Percentiles rank a stretch among this genome's conserved stretches.
These are phyloP conservation scores for Paramecium tetraurelia DNA, from an alignment of 73 alveolate species.

Conservation along the genomic window DNA sequence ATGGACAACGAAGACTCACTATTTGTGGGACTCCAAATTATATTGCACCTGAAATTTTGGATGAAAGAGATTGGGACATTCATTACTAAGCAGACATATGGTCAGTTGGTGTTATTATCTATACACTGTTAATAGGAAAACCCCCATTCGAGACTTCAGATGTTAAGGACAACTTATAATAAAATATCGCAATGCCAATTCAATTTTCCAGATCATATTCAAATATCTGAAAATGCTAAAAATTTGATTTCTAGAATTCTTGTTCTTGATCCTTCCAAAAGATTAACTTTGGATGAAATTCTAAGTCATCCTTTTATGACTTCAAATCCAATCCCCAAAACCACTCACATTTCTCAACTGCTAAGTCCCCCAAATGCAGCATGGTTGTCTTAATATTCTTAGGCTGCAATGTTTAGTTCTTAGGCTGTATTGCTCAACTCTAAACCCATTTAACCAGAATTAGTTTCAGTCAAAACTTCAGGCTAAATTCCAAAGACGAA, in stretches of 20 bases:
- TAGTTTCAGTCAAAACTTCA: not conserved
- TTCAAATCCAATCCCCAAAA: constrained; percentile 85
- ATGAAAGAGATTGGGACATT: constrained; percentile 88
- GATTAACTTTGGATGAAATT: constrained; percentile 88
- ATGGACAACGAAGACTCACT: constrained; percentile 89
- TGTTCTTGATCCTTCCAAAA: constrained; percentile 82
- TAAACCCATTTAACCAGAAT: not conserved
- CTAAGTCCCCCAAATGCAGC: constrained; percentile 92
- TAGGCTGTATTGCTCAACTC: not conserved
- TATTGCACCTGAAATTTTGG: constrained; percentile 91
- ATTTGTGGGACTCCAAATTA: constrained; percentile 96
- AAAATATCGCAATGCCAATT: constrained; percentile 80
- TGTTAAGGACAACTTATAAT: constrained; percentile 83
- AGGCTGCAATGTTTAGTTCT: not conserved
- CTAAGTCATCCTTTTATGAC: constrained; percentile 82
- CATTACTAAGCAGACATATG: constrained; percentile 92
- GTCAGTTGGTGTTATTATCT: constrained; percentile 90
- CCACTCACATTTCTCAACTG: constrained; percentile 84
- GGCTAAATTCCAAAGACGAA: not conserved
- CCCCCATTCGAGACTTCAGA: constrained; percentile 95
- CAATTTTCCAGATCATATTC: constrained; percentile 87
- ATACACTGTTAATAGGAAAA: constrained; percentile 88
- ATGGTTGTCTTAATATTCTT: constrained; percentile 69
- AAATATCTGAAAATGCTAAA: constrained; percentile 83
- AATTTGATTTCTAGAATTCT: constrained; percentile 79